Evolutionary conservation across 805 yeast species (phyloP).

Genomic region (Helenozyma rhizophorensis): DNA sequence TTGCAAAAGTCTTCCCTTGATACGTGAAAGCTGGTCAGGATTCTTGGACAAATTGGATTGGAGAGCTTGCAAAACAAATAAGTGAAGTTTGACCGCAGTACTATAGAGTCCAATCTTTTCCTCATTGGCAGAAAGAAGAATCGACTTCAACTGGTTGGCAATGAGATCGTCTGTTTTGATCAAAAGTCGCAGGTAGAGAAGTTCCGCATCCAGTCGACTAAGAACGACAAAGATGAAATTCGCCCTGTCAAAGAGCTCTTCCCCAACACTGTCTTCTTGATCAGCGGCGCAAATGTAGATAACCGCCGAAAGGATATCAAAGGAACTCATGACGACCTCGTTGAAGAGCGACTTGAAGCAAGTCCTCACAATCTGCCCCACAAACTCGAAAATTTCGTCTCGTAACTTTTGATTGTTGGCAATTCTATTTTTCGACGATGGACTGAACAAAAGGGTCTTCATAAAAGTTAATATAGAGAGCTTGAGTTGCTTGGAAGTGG

Average conservation of each 20-base stretch:
- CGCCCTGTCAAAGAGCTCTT: constrained; percentile 3
- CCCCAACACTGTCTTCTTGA: no score
- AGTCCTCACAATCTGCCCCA: constrained; percentile 15
- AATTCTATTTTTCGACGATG: constrained; percentile 14
- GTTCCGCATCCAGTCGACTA: constrained; percentile 6
- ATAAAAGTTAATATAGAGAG: constrained; percentile 28
- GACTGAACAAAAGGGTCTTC: constrained; percentile 22
- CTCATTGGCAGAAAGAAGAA: constrained; percentile 28
- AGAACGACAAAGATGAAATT: constrained; percentile 3
- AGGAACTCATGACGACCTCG: constrained; percentile 24
- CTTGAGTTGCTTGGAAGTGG: constrained; percentile 36
- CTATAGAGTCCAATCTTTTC: constrained; percentile 25
- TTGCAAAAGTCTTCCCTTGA: neutral
- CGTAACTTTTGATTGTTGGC: constrained; percentile 21
- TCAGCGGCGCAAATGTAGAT: constrained; percentile 12
- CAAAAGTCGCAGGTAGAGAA: constrained; percentile 13
- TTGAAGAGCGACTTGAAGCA: constrained; percentile 31
- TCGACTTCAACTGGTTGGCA: constrained; percentile 19
- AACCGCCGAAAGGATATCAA: constrained; percentile 27
- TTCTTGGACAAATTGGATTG: neutral
- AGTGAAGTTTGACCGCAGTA: constrained; percentile 28
- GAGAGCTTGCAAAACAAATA: constrained; percentile 18
- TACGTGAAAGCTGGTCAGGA: no score
- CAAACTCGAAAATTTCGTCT: constrained; percentile 20
- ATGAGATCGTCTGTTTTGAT: constrained; percentile 26